Evolutionary conservation across 2,329 filamentous ascomycete genomes (phyloP), one percentile per base, ranked within the genome.

Genomic region (Colletotrichum sp.): DNA sequence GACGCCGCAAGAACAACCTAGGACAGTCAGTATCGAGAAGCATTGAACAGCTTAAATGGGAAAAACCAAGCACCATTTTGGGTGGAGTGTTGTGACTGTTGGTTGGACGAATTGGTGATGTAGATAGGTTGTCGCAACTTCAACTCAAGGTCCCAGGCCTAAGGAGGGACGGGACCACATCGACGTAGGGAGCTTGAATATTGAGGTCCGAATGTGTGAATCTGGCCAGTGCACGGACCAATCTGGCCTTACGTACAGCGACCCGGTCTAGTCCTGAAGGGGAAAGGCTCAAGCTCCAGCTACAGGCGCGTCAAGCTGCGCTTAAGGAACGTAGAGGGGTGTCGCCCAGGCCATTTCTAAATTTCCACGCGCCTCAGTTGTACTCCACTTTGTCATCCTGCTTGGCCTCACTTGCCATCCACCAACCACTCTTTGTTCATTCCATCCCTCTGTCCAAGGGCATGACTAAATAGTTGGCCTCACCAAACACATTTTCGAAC

Each of bases 1-100:
- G 97, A 98, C 83, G 97, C 97, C 86, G 96, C 97, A 85, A 99
- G 95, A 86, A 99, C 95, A 86, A 99, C 97, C 97, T 98, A 56
- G 48, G 13, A 9, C n/a, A 56, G 62, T 77, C 62, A 77, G 74
- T 70, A 74, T 76, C 10, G 8, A 39, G 28, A 39, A 22, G 52
- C 16, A 27, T 15, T 36, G 52, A 12, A 22, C 10, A 5, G 7
- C 15, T 15, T n/a, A 9, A 6, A 27, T 62, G 32, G 43, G 9
- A 5, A 18, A 15, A n/a, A 66, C n/a, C 5, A 28, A 7, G 69
- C 65, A 78, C 76, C 77, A 78, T 78, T 71, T 70, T 77, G 69
- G 18, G 61, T n/a, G 62, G 48, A 61, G 36, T 43, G 43, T 48
- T 25, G 34, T 61, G 66, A 61, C 58, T 61, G 72, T 66, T 71